Evolutionary conservation across 805 yeast species (phyloP).

Genomic region (Maudiozyma bulderi): DNA sequence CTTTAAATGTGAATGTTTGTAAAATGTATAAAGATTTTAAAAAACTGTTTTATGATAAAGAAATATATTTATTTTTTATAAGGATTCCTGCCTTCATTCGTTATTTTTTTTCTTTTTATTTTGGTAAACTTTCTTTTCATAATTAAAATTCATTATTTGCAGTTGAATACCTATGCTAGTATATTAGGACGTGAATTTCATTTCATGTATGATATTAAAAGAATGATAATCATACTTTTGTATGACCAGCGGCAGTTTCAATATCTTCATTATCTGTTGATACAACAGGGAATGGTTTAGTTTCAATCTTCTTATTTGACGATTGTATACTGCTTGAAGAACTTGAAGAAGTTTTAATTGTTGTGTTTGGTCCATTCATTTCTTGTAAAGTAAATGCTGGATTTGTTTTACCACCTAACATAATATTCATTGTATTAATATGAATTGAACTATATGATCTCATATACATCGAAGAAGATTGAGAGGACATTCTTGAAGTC

Average conservation of each 20-base stretch:
- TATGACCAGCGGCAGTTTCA: conserved; percentile 21
- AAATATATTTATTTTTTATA: no score
- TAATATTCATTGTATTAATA: conserved; percentile 2
- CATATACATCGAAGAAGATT: not conserved
- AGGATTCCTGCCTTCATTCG: no score
- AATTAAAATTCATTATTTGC: no score
- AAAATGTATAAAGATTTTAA: no score
- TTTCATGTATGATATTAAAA: no score
- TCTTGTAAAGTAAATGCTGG: not conserved
- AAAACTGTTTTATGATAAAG: no score
- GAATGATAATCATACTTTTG: conserved; percentile 10
- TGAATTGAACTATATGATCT: conserved; percentile 1
- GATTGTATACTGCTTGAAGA: not conserved
- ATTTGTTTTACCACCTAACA: not conserved
- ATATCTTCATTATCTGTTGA: conserved; percentile 22
- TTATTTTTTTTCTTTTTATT: no score
- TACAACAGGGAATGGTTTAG: conserved; percentile 6
- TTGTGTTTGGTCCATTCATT: not conserved
- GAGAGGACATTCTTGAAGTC: not conserved
- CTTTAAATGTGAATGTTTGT: no score
- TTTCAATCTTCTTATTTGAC: conserved; percentile 1
- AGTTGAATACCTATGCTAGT: no score
- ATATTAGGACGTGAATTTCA: no score
- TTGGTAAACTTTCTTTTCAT: no score
- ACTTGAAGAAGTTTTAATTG: not conserved